Conservation (phyloP, 108 stramenopile species). For the Skeletonema potamos region DNA sequence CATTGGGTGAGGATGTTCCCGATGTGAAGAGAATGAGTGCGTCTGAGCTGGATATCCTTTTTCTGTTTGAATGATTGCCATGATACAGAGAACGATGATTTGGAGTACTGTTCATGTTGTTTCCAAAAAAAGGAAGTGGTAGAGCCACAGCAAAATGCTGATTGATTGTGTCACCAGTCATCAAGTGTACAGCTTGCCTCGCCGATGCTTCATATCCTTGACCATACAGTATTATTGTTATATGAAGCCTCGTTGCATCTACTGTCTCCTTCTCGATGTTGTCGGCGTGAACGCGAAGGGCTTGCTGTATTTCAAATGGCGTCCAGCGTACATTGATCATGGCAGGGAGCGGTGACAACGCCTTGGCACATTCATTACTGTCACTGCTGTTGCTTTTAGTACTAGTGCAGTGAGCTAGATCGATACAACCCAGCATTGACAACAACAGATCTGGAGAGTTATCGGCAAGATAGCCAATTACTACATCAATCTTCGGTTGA, state of each 20-base stretch:
- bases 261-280: background rate
- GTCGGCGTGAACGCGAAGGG: conserved; percentile 20
- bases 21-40: conserved; percentile 82
- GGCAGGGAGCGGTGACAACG: conserved; percentile 31
- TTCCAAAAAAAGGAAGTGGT: conserved; percentile 14
- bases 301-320: conserved; percentile 57
- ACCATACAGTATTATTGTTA: conserved; percentile 51
- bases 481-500: background rate
- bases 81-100: background rate
- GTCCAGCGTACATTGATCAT: conserved; percentile 82
- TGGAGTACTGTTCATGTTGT: background rate
- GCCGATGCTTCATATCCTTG: conserved; percentile 36
- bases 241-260: background rate
- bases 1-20: conserved; percentile 65
- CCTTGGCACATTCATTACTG: background rate
- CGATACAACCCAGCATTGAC: conserved; percentile 55
- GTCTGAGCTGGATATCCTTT: conserved; percentile 23
- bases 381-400: background rate
- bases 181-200: conserved; percentile 12
- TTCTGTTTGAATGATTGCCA: background rate
- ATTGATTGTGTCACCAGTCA: conserved; percentile 6
- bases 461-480: conserved; percentile 38
- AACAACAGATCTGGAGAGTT: conserved; percentile 68
- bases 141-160: conserved; percentile 19
- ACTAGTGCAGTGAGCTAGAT: conserved; percentile 4